phyloP scores from a whole-genome alignment of 352 stramenopile species.

The Phytophthora citricola region DNA sequence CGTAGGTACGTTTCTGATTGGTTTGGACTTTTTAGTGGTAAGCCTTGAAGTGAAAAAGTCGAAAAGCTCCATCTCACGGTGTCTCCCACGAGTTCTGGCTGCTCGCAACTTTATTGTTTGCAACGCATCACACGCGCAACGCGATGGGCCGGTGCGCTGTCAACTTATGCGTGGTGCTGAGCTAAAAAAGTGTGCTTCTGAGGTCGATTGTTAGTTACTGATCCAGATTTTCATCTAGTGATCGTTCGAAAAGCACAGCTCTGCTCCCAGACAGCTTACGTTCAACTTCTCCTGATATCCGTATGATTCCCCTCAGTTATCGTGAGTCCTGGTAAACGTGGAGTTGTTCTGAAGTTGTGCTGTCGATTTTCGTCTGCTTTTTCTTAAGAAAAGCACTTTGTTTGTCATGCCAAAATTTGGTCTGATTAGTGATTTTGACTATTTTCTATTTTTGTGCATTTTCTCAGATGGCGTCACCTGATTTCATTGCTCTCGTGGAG shows the following conservation, averaged over 20 bases:
- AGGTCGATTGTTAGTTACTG: no score
- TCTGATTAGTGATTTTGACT: neutral
- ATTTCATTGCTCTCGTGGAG: constrained; percentile 16
- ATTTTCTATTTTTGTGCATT: neutral
- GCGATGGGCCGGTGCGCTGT: neutral
- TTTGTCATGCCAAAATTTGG: no score
- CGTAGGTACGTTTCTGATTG: constrained; percentile 7
- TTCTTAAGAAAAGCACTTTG: no score
- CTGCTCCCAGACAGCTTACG: no score
- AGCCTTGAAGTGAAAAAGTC: constrained; percentile 8
- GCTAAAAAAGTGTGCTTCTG: no score
- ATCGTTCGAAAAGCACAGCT: no score
- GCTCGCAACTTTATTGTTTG: constrained; percentile 9
- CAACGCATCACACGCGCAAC: neutral
- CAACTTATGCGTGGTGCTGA: no score
- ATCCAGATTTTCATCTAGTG: no score
- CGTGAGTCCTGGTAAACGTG: no score
- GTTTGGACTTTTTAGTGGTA: constrained; percentile 9
- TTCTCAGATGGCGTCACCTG: constrained; percentile 16
- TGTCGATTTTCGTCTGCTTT: neutral
- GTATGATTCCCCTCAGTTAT: no score
- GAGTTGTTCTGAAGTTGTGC: neutral
- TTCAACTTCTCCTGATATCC: no score
- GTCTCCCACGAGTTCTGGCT: constrained; percentile 19
- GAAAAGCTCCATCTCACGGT: neutral